Evolutionary conservation across 345 rosid genomes (phyloP).

Genomic region (Gossypium herbaceum): DNA sequence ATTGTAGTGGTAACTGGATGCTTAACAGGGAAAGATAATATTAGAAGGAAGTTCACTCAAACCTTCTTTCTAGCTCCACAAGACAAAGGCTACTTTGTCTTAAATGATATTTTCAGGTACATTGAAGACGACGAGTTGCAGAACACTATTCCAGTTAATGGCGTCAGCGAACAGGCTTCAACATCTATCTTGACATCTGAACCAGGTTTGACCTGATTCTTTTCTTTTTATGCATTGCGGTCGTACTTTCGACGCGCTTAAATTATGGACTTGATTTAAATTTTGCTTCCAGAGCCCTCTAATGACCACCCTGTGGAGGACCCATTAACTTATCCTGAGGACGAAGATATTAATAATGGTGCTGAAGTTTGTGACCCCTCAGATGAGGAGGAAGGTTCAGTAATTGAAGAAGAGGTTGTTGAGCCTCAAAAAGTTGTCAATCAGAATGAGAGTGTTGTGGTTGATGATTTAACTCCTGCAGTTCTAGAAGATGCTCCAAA

Average conservation of each 20-base stretch:
- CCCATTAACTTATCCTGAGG: conserved; percentile 29
- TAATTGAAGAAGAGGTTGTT: conserved; percentile 38
- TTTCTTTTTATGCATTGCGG: neutral
- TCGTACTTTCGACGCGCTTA: neutral
- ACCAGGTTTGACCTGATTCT: conserved; percentile 33
- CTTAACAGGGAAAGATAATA: conserved; percentile 58
- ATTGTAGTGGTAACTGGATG: conserved; percentile 66
- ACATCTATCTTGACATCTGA: conserved; percentile 26
- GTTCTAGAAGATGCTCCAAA: conserved; percentile 58
- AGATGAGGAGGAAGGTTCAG: conserved; percentile 48
- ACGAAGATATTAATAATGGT: conserved; percentile 37
- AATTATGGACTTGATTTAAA: conserved; percentile 8
- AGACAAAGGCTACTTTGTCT: conserved; percentile 67
- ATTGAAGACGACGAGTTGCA: conserved; percentile 43
- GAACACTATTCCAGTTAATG: conserved; percentile 25
- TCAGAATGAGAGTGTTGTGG: conserved; percentile 28
- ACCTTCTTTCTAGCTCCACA: conserved; percentile 74
- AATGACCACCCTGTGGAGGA: conserved; percentile 30
- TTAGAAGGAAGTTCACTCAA: conserved; percentile 58
- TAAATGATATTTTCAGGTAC: conserved; percentile 65
- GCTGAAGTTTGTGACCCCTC: conserved; percentile 51
- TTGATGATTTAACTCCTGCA: conserved; percentile 35
- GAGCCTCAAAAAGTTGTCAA: conserved; percentile 26
- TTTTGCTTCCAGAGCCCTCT: conserved; percentile 33
- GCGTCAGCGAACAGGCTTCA: conserved; percentile 26